Base-by-base conservation (phyloP, 2,329 filamentous ascomycete species). In the Trichoderma atroviride region DNA sequence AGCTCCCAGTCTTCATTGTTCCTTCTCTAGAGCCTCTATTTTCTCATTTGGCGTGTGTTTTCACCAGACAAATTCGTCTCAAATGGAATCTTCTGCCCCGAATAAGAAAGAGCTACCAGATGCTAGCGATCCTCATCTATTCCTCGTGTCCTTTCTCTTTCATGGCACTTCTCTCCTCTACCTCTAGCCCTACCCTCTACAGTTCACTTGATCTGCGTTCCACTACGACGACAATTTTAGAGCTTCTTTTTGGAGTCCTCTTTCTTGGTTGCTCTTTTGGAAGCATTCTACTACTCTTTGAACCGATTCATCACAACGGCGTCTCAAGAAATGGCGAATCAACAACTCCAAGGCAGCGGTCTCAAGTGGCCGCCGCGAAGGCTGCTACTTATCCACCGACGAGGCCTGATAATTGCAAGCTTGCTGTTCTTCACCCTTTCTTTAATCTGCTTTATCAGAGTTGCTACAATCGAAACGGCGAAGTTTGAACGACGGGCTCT, bases 221-320 rank as follows among this genome's bases (percentile, higher is more conserved):
- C 19, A 22, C 13, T 33, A 35, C n/a, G 22, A 14, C 37, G 33
- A 40, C 63, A 58, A 24, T 24, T 56, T 50, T 70, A 73, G 74
- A 71, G 55, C 64, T 62, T 66, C 43, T 72, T 72, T 74, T 75
- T 74, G 70, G 71, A 66, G 68, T 65, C 70, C 11, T 70, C 73
- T 74, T 75, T 74, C 74, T 74, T 72, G 71, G 72, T 67, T 71
- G 67, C 68, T 71, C 60, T 76, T 72, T 77, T 76, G 75, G 72
- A 73, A 73, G 71, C 71, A 76, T 76, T 58, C 72, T 75, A 74
- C n/a, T 31, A 52, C 47, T 59, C 50, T 52, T 53, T 59, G 29
- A 43, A 69, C 37, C 40, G 10, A 72, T 69, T 66, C 71, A 76
- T 74, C 61, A 72, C 53, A 40, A 55, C 33, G 37, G 16, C 9